phyloP scores from a whole-genome alignment of 2,329 filamentous ascomycete genomes.

The Ceratocystis huliohia region DNA sequence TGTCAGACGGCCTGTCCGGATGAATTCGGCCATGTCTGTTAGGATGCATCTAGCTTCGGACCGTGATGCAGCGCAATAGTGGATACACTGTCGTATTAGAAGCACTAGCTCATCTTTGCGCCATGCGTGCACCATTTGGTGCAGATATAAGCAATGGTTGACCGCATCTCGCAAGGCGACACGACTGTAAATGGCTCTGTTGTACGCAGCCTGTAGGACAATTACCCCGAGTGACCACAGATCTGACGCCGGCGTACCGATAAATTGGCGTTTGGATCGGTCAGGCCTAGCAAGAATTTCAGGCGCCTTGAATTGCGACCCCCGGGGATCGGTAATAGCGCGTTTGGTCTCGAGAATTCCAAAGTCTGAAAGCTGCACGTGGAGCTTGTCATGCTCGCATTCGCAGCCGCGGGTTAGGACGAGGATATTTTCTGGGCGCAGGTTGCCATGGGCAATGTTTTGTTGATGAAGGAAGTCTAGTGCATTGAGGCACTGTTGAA shows the following conservation, averaged over 20 bases:
- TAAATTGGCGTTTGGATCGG: not conserved
- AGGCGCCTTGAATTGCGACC: constrained; percentile 8
- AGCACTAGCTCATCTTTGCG: constrained; percentile 8
- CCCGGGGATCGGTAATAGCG: not conserved
- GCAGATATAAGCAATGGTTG: not conserved
- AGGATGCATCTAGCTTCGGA: not conserved
- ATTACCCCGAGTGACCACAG: constrained; percentile 11
- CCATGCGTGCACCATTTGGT: constrained; percentile 10
- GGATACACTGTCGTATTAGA: constrained; percentile 8
- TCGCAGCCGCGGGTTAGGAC: not conserved
- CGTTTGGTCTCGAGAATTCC: constrained; percentile 13
- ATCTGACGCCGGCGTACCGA: not conserved
- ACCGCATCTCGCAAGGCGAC: not conserved
- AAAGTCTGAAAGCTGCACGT: constrained; percentile 15
- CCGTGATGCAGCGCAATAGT: not conserved
- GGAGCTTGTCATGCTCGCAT: not conserved
- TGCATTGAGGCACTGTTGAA: constrained; percentile 5
- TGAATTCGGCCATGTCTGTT: not conserved
- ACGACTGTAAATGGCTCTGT: not conserved
- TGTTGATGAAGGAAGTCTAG: constrained; percentile 8
- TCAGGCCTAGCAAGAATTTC: constrained; percentile 4
- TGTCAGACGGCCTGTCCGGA: not conserved
- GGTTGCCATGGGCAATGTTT: constrained; percentile 9
- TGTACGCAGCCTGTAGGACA: constrained; percentile 6
- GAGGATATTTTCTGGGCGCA: constrained; percentile 13